These are phyloP conservation scores for Quercus phellos DNA, from an alignment of 331 rosid genomes.

Conservation along the genomic window DNA sequence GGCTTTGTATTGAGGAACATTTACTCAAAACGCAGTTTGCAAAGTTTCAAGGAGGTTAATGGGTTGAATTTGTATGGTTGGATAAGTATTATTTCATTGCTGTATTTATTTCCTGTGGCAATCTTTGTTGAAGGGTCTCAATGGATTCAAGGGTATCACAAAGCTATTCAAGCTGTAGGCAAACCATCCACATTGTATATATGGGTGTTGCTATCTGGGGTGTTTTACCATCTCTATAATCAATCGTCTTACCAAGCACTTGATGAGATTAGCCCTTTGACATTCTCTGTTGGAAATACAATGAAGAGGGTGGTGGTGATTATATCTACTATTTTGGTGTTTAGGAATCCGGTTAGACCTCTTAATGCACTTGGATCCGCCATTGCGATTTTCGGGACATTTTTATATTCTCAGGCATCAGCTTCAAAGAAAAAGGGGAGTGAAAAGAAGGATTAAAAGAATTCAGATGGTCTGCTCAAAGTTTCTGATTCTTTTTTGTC, in stretches of 20 bases:
- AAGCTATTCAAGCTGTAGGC: slow-evolving; percentile 63
- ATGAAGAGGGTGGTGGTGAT: slow-evolving; percentile 97
- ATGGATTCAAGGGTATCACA: slow-evolving; percentile 82
- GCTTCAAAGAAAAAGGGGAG: slow-evolving; percentile 52
- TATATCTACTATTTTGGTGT: slow-evolving; percentile 69
- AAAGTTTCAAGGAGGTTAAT: slow-evolving; percentile 77
- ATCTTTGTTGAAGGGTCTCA: slow-evolving; percentile 82
- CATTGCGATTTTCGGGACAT: slow-evolving; percentile 81
- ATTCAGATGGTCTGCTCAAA: neutral
- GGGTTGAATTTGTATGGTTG: slow-evolving; percentile 87
- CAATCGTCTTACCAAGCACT: slow-evolving; percentile 94
- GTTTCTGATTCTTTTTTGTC: neutral
- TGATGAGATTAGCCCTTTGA: slow-evolving; percentile 82
- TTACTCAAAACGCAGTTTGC: slow-evolving; percentile 74
- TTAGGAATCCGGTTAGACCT: slow-evolving; percentile 80
- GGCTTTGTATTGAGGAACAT: slow-evolving; percentile 87
- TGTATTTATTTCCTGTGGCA: slow-evolving; percentile 80
- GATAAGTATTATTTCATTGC: slow-evolving; percentile 63
- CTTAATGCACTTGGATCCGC: slow-evolving; percentile 93
- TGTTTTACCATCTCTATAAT: slow-evolving; percentile 91
- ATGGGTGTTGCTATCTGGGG: slow-evolving; percentile 80
- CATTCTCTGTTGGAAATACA: slow-evolving; percentile 91
- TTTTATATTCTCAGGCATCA: slow-evolving; percentile 78
- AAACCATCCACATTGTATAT: slow-evolving; percentile 61
- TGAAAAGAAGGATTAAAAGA: slow-evolving; percentile 52